Base-by-base conservation (phyloP, 768 basidiomycete genomes). In the Mycena galericulata region DNA sequence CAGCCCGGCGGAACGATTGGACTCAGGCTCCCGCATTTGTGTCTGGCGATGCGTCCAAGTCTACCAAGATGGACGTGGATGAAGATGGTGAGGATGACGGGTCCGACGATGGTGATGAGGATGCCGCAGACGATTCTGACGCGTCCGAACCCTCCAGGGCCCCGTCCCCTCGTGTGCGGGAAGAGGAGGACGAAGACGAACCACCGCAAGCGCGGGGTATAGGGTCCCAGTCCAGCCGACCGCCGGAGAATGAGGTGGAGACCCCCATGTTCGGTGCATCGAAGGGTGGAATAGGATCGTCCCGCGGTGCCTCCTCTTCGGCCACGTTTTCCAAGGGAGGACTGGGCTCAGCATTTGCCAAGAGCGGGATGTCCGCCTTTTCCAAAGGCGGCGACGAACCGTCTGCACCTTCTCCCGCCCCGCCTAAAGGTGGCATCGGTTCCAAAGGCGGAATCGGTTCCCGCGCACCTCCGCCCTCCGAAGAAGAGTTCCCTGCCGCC, bases 1-100 rank as follows among this genome's bases (percentile, higher is more conserved):
- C 32, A 24, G 24, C 75, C 60, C 86, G 83, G 75, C 85, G 82
- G 72, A 86, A 80, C 20, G 87, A 93, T 77, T 93, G 92, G 89
- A 86, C 92, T 27, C 92, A 90, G 80, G 89, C 90, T 3, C 93
- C 93, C 15, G 86, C 90, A 1, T 95, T 95, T 74, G 88, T 93
- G 15, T 85, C 89, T 1, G 84, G 89, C 20, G 85, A 88, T 66
- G 84, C 83, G 72, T 69, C 66, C 26, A 56, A 27, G 17, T 56
- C 59, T 36, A 36, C 34, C 34, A 81, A 84, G 36, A 80, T 85
- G 41, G 85, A 88, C 47, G 78, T 82, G 53, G 79, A 84, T 36
- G 32, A 73, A 29, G 73, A 73, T 34, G 74, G 73, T 27, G 77
- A 76, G 24, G 77, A 72, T 38, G 80, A 79, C 29, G 79, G 74